These are phyloP conservation scores for Ampelomyces quisqualis DNA, from an alignment of 2,329 filamentous ascomycete species.

Conservation along the genomic window DNA sequence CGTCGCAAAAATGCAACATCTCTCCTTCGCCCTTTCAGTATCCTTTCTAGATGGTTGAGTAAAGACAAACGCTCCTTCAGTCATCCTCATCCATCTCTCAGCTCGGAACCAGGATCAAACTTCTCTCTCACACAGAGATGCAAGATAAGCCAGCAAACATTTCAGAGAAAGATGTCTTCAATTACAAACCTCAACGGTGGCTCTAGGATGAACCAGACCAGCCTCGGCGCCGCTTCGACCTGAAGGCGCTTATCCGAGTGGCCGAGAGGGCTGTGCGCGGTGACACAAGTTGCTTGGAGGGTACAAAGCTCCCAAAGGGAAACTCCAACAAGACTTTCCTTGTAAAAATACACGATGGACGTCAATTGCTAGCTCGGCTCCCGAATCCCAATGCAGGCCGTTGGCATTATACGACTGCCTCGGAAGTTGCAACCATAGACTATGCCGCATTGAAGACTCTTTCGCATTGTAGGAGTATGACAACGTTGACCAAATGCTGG, in stretches of 20 bases:
- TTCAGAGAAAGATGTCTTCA: background rate
- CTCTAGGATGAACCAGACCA: background rate
- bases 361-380: background rate
- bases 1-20: background rate
- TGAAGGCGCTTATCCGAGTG: background rate
- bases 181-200: background rate
- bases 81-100: background rate
- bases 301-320: background rate
- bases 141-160: background rate
- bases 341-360: background rate
- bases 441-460: too few relatives aligned
- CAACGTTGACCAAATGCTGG: background rate
- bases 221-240: background rate
- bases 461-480: too few relatives aligned
- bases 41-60: background rate
- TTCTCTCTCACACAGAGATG: background rate
- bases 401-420: background rate
- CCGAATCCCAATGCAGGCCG: background rate
- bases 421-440: background rate
- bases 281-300: background rate
- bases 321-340: background rate
- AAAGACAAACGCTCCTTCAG: background rate
- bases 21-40: background rate
- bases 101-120: background rate
- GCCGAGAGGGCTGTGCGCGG: background rate